These are phyloP conservation scores for Candida piceae DNA, from an alignment of 805 yeast genomes.

Conservation along the genomic window DNA sequence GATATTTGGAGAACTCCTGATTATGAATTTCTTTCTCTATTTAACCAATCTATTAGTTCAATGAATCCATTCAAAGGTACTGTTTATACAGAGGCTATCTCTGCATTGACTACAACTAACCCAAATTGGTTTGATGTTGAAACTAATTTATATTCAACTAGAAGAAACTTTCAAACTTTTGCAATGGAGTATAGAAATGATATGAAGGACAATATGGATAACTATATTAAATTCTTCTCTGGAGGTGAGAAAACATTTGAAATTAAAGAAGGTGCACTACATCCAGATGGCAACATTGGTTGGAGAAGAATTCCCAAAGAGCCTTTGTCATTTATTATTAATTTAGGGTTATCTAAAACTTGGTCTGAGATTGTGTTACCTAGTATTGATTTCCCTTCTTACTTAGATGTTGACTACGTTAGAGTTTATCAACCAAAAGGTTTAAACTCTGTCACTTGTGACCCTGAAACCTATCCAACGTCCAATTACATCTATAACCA, in stretches of 20 bases:
- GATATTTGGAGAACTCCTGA: conserved; percentile 41
- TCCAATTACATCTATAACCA: conserved; percentile 32
- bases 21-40: conserved; percentile 30
- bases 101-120: conserved; percentile 33
- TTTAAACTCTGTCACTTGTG: conserved; percentile 30
- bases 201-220: conserved; percentile 17
- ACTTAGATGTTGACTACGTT: conserved; percentile 35
- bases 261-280: conserved; percentile 31
- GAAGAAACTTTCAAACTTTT: conserved; percentile 28
- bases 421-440: conserved; percentile 36
- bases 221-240: conserved; percentile 33
- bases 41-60: conserved; percentile 27
- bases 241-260: conserved; percentile 28
- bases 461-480: conserved; percentile 35
- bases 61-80: conserved; percentile 37
- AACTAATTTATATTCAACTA: neutral
- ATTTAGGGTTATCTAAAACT: conserved; percentile 68
- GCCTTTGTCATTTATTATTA: conserved; percentile 78
- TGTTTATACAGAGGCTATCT: conserved; percentile 35
- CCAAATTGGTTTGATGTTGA: conserved; percentile 33
- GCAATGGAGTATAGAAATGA: conserved; percentile 33
- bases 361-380: conserved; percentile 39
- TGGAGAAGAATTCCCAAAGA: conserved; percentile 74
- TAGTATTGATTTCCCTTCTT: conserved; percentile 32
- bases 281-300: conserved; percentile 50